phyloP scores from a whole-genome alignment of 495 filamentous ascomycete genomes.

The Lentithecium fluviatile region DNA sequence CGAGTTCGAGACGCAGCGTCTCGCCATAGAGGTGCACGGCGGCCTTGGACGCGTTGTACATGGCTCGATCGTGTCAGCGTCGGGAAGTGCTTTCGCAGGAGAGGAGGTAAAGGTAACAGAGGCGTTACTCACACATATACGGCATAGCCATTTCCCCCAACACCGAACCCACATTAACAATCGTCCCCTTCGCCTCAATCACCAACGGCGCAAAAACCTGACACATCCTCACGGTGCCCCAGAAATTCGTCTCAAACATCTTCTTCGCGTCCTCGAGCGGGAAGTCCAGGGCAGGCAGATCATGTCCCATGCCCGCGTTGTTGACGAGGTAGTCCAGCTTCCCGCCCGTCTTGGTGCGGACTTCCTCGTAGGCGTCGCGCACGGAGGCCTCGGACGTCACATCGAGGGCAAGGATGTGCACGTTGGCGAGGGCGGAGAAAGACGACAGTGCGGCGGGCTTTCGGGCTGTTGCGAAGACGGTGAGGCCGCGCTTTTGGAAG shows the following conservation, averaged over 20 bases:
- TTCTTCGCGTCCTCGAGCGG: constrained; percentile 16
- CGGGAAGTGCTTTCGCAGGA: background rate
- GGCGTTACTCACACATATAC: constrained; percentile 2
- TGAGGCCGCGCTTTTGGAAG: constrained; percentile 45
- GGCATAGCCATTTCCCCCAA: constrained; percentile 1
- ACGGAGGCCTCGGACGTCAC: background rate
- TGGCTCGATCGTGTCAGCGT: background rate
- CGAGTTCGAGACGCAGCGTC: constrained; percentile 26
- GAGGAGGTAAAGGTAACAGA: no score
- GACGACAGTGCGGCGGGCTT: constrained; percentile 39
- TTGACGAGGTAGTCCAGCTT: constrained; percentile 26
- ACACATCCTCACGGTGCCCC: constrained; percentile 43
- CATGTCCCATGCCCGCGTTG: constrained; percentile 20
- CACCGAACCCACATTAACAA: constrained; percentile 12
- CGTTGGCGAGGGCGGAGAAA: constrained; percentile 1
- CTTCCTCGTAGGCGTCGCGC: background rate
- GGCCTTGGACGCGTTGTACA: constrained; percentile 28
- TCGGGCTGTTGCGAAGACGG: constrained; percentile 49
- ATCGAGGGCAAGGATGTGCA: constrained; percentile 18
- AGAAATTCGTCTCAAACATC: constrained; percentile 51
- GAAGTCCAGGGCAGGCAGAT: constrained; percentile 11
- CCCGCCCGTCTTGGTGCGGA: constrained; percentile 5
- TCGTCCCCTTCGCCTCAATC: constrained; percentile 37
- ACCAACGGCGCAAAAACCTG: constrained; percentile 48
- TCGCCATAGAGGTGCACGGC: constrained; percentile 16